Conservation (phyloP, 345 rosid genomes). For the Microthlaspi erraticum region DNA sequence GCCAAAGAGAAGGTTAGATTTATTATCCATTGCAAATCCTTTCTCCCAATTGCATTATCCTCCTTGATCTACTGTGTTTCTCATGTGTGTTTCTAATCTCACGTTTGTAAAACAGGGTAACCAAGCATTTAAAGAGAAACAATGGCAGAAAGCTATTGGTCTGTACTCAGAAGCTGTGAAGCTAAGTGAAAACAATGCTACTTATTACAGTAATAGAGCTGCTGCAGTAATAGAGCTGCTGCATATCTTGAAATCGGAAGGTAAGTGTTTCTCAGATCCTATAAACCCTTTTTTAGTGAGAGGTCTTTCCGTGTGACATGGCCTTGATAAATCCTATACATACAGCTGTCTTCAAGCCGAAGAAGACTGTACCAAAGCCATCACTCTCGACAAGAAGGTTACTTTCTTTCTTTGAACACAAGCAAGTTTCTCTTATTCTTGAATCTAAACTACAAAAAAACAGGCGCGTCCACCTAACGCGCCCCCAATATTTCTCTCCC, state of each 20-base stretch:
- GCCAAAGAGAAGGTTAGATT: constrained; percentile 87
- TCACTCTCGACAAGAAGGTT: constrained; percentile 89
- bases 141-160: constrained; percentile 82
- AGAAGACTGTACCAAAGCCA: constrained; percentile 83
- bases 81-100: neutral
- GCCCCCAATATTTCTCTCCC: too few relatives aligned
- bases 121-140: constrained; percentile 88
- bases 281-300: neutral
- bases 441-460: constrained; percentile 14
- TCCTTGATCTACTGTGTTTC: neutral
- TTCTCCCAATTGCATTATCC: too few relatives aligned
- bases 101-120: too few relatives aligned
- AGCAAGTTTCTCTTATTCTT: constrained; percentile 10
- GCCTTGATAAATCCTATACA: constrained; percentile 30
- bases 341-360: constrained; percentile 89
- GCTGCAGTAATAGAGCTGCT: too few relatives aligned
- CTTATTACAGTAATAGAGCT: constrained; percentile 92
- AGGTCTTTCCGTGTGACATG: constrained; percentile 10
- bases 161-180: constrained; percentile 90
- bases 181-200: constrained; percentile 76
- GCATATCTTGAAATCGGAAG: constrained; percentile 84
- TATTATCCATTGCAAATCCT: too few relatives aligned
- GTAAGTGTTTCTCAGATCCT: constrained; percentile 47
- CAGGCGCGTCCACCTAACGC: too few relatives aligned
- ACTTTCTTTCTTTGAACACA: constrained; percentile 31